Evolutionary conservation across 2,329 filamentous ascomycete genomes (phyloP).

Genomic region (Fusarium pseudonygamai): DNA sequence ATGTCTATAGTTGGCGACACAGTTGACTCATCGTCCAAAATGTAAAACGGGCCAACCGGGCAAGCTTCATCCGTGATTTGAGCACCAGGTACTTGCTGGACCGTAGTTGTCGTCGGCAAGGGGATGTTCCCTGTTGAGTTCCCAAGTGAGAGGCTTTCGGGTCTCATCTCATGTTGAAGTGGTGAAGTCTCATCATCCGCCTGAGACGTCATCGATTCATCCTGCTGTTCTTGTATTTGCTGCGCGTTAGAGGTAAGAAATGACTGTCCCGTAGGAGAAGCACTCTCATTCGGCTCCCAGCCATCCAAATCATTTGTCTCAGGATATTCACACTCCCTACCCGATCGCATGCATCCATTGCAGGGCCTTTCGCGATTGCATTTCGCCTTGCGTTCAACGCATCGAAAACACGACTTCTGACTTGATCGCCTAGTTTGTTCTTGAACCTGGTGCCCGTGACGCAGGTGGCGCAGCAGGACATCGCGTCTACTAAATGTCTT

Average conservation of each 20-base stretch:
- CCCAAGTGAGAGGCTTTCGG: rapidly evolving
- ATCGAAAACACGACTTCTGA: conserved; percentile 5
- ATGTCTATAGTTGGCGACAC: not conserved
- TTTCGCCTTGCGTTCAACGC: not conserved
- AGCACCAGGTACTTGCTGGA: too few species aligned
- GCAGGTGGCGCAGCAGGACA: not conserved
- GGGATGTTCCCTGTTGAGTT: rapidly evolving
- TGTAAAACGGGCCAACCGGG: not conserved
- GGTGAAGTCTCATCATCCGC: not conserved
- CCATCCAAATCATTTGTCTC: rapidly evolving
- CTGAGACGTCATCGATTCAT: not conserved
- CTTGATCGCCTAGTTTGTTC: not conserved
- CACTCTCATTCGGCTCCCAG: rapidly evolving
- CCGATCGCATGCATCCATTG: not conserved
- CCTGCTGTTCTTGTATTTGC: not conserved
- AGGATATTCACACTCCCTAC: not conserved
- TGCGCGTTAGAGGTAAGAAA: too few species aligned
- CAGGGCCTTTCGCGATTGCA: not conserved
- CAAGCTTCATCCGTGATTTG: not conserved
- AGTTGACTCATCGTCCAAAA: not conserved
- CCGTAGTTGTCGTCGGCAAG: not conserved
- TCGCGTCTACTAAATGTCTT: not conserved
- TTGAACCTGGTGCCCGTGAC: not conserved
- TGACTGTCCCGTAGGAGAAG: not conserved
- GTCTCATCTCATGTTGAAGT: not conserved